Base-by-base conservation (phyloP, 1,284 basidiomycete genomes). In the Tilletia setariae region DNA sequence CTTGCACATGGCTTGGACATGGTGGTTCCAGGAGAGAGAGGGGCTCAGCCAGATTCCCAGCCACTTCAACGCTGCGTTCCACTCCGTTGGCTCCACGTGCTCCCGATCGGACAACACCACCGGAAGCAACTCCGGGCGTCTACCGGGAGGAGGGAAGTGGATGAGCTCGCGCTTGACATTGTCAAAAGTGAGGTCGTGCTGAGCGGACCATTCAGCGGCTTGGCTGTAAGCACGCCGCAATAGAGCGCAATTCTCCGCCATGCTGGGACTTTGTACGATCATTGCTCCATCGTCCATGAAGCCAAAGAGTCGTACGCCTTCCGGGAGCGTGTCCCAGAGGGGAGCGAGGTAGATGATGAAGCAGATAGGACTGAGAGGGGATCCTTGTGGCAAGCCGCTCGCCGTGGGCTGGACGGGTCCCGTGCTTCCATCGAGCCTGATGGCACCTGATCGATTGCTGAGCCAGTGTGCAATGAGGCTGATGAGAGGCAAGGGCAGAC, bases 21-120 rank as follows among this genome's bases (percentile, higher is more conserved):
- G 63, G 23, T 64, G 40, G 15, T 28, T 8, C 46, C 44, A 64
- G 49, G 7, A 35, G 46, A 64, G 49, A 2, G 30, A 2, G 6
- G 63, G 63, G 35, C 44, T 53, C 35, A 64, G 35, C 63, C 30
- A 44, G 35, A 64, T 40, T 4, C 63, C 63, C 15, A 64, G n/a
- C 63, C 63, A 64, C 4, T 40, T 32, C 25, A 64, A 25, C 32
- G 63, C 23, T 9, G 23, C 23, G 28, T 47, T 30, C 4, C 4
- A 4, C 2, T 44, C 63, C 8, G 35, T 23, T 6, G 19, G 16
- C 16, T 43, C 63, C 35, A 40, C 35, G 35, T 40, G 35, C 2
- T 64, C 43, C 6, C 4, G 19, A 13, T 15, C n/a, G 15, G 9
- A 25, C 4, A 61, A 30, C 2, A 7, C 7, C 4, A 61, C 56